Base-by-base conservation (phyloP, 768 basidiomycete species). In the Phylloporus arenicola region DNA sequence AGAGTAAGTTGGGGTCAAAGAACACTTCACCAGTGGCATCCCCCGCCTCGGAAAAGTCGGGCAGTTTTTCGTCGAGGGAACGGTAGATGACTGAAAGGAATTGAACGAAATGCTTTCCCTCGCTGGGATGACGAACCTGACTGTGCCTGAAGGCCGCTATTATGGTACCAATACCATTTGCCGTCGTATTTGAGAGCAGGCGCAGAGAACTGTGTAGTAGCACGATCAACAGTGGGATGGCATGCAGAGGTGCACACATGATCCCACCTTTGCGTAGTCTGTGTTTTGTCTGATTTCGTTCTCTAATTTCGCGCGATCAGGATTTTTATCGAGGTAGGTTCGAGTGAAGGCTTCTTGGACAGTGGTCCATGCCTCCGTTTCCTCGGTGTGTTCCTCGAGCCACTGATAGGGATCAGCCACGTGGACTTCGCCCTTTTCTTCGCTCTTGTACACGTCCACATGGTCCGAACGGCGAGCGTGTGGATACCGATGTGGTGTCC, bases 131-230 rank as follows among this genome's bases (percentile, higher is more conserved):
- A 58, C 64, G 34, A 22, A 70, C 69, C 70, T 46, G 78, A 72
- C 61, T 89, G 88, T 1, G 84, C 74, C 54, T 88, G 82, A 24
- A 91, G 75, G 27, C 88, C 89, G 46, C 78, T 82, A 68, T 92
- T 90, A 60, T 84, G 78, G 59, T 76, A 79, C 86, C 88, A 88
- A 59, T 92, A 92, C 83, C 86, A 92, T 43, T 76, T 77, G 14
- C 75, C 77, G 57, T 90, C 86, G 13, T 81, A 72, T 53, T 80
- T 78, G 46, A 86, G 64, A 8, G 62, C 56, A 0, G 88, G 89
- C 0, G 81, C 70, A 19, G 78, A 79, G 63, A 87, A 86, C 84
- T 87, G 63, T 34, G 17, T 17, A 45, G 44, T 47, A 40, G 47
- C 6, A 34, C 34, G 31, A 44, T 58, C 44, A 54, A 42, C 25